A percentile compares a stretch with the other conserved stretches of the same genome.
Evolutionary conservation across 2,329 filamentous ascomycete species (phyloP).

Genomic region (Dactylellina parvicollis): DNA sequence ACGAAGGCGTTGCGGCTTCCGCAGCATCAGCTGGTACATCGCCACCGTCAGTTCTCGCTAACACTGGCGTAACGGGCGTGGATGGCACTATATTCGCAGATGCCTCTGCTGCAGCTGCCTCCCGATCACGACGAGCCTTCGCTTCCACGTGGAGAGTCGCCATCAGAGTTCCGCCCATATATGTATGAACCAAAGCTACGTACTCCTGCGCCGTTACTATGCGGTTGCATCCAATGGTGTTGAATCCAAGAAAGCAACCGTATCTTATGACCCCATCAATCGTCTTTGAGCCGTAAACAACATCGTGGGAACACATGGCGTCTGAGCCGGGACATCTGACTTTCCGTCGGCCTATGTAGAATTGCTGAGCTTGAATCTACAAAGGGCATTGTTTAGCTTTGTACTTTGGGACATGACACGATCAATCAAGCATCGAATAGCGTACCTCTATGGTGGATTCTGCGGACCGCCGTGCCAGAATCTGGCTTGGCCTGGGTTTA

Average conservation of each 20-base stretch:
- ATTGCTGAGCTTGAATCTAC: conserved; percentile 7
- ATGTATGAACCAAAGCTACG: background rate
- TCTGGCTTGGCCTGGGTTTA: background rate
- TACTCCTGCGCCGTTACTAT: conserved; percentile 14
- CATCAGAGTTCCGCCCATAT: background rate
- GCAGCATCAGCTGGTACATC: background rate
- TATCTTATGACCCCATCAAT: conserved; percentile 2
- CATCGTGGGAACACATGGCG: background rate
- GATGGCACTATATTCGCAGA: background rate
- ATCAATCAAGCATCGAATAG: too few relatives aligned
- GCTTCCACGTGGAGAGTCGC: background rate
- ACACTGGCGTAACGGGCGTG: background rate
- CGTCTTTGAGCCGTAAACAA: background rate
- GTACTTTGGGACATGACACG: background rate
- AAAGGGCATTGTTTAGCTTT: background rate
- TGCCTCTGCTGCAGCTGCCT: background rate
- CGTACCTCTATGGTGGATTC: background rate
- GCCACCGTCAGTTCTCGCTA: background rate
- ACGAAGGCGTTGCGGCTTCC: background rate
- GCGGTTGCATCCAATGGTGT: conserved; percentile 10
- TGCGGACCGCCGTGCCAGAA: background rate
- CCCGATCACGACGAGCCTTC: background rate
- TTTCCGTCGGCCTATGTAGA: background rate
- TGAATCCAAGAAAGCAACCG: conserved; percentile 7
- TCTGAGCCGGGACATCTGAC: conserved; percentile 14